Percentiles rank a stretch among this genome's conserved stretches.
phyloP scores from a whole-genome alignment of 495 filamentous ascomycete species.

The Aspergillus carlsbadensis region DNA sequence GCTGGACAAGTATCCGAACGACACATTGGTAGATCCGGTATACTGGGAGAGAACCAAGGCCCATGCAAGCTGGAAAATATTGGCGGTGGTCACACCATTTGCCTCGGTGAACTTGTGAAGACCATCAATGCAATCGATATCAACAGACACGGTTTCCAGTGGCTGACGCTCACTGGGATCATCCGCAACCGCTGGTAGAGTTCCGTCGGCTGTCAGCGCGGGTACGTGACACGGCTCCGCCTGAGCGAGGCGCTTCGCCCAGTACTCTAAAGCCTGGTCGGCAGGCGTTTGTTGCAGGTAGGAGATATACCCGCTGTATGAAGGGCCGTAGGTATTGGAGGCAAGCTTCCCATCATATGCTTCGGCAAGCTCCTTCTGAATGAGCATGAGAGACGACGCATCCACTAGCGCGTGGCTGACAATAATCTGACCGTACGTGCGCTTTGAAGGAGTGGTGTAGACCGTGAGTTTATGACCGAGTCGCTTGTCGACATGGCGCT shows the following conservation, averaged over 20 bases:
- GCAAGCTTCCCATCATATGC: constrained; percentile 6
- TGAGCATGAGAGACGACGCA: constrained; percentile 6
- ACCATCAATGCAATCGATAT: not conserved
- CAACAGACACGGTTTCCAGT: not conserved
- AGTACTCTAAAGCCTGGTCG: constrained; percentile 11
- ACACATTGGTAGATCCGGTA: constrained; percentile 8
- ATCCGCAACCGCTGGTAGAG: not conserved
- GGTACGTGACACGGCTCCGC: constrained; percentile 15
- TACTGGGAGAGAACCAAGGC: constrained; percentile 8
- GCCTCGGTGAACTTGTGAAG: constrained; percentile 1
- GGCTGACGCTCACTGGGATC: not conserved
- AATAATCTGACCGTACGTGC: constrained; percentile 4
- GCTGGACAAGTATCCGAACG: constrained; percentile 13
- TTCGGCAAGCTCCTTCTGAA: constrained; percentile 9
- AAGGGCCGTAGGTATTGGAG: not conserved
- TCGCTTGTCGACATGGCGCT: not conserved
- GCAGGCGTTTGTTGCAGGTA: constrained; percentile 27
- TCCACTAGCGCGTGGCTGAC: constrained; percentile 13
- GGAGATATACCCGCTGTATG: constrained; percentile 8
- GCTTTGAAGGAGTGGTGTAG: not conserved
- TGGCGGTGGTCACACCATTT: constrained; percentile 5
- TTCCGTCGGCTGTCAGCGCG: not conserved
- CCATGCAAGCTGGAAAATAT: constrained; percentile 14
- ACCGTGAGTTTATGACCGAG: constrained; percentile 8
- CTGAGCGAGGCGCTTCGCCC: constrained; percentile 13